Evolutionary conservation across 805 yeast genomes (phyloP).

Genomic region (Hanseniaspora hatyaiensis): DNA sequence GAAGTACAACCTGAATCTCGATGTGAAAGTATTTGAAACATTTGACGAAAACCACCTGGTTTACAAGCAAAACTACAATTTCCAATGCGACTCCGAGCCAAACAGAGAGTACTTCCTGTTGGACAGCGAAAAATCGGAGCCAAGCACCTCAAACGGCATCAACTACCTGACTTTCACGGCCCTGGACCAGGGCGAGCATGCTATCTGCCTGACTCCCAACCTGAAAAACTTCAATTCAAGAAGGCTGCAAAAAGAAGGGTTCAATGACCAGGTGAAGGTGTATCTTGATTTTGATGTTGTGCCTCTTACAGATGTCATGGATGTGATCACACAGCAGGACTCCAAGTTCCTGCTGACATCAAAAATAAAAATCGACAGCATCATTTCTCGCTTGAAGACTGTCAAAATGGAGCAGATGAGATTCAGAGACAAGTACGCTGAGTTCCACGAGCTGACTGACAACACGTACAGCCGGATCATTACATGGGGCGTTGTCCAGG

Average conservation of each 20-base stretch:
- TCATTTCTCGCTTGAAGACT: slow-evolving; percentile 46
- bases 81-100: not conserved
- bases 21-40: slow-evolving; percentile 38
- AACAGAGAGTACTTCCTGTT: not conserved
- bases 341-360: slow-evolving; percentile 33
- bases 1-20: slow-evolving; percentile 47
- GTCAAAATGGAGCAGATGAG: slow-evolving; percentile 54
- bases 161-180: slow-evolving; percentile 72
- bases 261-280: slow-evolving; percentile 45
- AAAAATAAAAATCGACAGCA: slow-evolving; percentile 43
- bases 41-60: slow-evolving; percentile 78
- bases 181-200: slow-evolving; percentile 73
- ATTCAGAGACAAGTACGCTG: slow-evolving; percentile 57
- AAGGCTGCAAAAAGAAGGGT: slow-evolving; percentile 3
- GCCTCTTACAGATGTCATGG: slow-evolving; percentile 46
- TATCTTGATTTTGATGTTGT: slow-evolving; percentile 63
- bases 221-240: not conserved
- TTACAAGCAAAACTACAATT: slow-evolving; percentile 40
- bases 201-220: slow-evolving; percentile 53
- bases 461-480: slow-evolving; percentile 60
- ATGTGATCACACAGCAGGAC: slow-evolving; percentile 47
- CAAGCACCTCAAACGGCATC: slow-evolving; percentile 38
- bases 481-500: slow-evolving; percentile 62
- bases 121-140: not conserved
- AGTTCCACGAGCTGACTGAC: slow-evolving; percentile 69